Percentiles rank a stretch among this genome's conserved stretches.
Conservation (phyloP, 352 stramenopile species). For the Phytophthora megakarya region DNA sequence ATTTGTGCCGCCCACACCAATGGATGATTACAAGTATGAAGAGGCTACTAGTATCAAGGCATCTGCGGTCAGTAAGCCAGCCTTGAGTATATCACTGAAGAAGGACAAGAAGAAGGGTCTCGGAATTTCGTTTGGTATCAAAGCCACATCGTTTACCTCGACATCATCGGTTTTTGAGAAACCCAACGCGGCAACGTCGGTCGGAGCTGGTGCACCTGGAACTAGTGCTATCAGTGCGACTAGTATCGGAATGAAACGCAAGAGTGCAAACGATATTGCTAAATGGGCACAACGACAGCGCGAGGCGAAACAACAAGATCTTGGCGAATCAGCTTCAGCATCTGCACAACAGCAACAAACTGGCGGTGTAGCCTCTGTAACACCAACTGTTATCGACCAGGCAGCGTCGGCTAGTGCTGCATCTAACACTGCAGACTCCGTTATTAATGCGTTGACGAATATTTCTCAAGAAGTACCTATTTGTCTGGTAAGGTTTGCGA, state of each 20-base stretch:
- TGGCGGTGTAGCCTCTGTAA: not conserved
- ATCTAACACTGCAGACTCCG: conserved; percentile 16
- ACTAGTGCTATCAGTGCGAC: conserved; percentile 17
- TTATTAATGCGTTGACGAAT: conserved; percentile 49
- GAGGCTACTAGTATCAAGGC: conserved; percentile 18
- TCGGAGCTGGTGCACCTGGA: conserved; percentile 6
- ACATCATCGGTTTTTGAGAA: conserved; percentile 11
- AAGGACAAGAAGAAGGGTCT: conserved; percentile 67
- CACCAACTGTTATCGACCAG: not conserved
- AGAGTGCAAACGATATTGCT: conserved; percentile 78
- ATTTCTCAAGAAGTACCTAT: conserved; percentile 67
- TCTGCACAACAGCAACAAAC: conserved; percentile 10
- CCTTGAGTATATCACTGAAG: conserved; percentile 50
- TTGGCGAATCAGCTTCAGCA: not conserved
- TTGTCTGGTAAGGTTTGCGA: conserved; percentile 62
- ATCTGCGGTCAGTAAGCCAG: conserved; percentile 23
- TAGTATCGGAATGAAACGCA: conserved; percentile 60
- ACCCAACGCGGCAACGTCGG: not conserved
- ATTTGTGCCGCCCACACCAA: conserved; percentile 53
- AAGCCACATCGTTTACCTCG: conserved; percentile 37
- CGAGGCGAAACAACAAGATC: conserved; percentile 21
- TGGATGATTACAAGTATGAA: conserved; percentile 48
- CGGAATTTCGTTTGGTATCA: conserved; percentile 67
- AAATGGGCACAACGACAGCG: conserved; percentile 80
- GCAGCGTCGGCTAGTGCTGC: not conserved